phyloP scores from a whole-genome alignment of 495 filamentous ascomycete genomes.

The Xylona heveae region DNA sequence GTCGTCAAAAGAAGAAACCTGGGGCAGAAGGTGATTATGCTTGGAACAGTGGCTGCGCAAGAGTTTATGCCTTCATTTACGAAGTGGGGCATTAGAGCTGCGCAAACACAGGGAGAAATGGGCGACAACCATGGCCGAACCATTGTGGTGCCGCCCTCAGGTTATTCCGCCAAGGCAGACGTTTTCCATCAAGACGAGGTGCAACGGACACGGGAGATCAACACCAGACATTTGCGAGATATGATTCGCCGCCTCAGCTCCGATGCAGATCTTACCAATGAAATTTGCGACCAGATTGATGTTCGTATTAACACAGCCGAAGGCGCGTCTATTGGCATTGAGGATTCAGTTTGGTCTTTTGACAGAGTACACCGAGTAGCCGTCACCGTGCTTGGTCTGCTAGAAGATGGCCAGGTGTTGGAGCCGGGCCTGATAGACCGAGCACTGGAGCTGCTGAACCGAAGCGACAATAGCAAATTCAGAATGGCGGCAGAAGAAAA shows the following conservation, averaged over 20 bases:
- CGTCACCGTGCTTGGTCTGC: slow-evolving; percentile 32
- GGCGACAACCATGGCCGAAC: slow-evolving; percentile 26
- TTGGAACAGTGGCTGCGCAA: slow-evolving; percentile 45
- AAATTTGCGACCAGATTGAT: slow-evolving; percentile 18
- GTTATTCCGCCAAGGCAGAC: slow-evolving; percentile 9
- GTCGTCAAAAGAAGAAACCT: slow-evolving; percentile 44
- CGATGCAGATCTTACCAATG: slow-evolving; percentile 5
- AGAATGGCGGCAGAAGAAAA: slow-evolving; percentile 18
- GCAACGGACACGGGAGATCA: slow-evolving; percentile 34
- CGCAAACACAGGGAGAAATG: slow-evolving; percentile 19
- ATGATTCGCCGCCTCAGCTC: slow-evolving; percentile 23
- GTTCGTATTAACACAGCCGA: too few species aligned
- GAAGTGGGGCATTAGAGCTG: slow-evolving; percentile 24
- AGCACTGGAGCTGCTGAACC: slow-evolving; percentile 21
- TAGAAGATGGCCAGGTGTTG: slow-evolving; percentile 5
- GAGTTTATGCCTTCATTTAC: slow-evolving; percentile 24
- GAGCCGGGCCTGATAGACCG: slow-evolving; percentile 10
- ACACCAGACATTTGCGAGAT: slow-evolving; percentile 45
- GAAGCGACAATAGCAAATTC: slow-evolving; percentile 23
- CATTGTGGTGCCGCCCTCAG: slow-evolving; percentile 23
- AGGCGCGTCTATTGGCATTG: slow-evolving; percentile 24
- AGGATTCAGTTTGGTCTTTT: slow-evolving; percentile 33
- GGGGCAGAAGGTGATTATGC: slow-evolving; percentile 50
- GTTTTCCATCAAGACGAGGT: slow-evolving; percentile 22
- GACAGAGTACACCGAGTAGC: slow-evolving; percentile 39